A percentile compares a stretch with the other conserved stretches of the same genome.
Conservation (phyloP, 2,329 filamentous ascomycete species). For the Pestalotiopsis sp. region DNA sequence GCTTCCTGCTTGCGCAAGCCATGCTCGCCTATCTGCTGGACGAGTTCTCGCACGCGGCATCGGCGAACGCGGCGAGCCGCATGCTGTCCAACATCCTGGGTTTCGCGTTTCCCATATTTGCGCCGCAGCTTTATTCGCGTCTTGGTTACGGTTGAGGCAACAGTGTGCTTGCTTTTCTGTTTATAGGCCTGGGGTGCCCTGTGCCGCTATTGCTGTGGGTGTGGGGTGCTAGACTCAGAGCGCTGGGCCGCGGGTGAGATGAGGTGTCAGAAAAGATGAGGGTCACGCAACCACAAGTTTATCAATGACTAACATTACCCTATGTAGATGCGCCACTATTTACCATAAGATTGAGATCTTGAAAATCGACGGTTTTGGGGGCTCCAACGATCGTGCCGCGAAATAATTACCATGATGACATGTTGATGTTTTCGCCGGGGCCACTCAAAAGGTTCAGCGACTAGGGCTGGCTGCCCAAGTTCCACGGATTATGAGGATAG, state of each 20-base stretch:
- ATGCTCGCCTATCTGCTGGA: conserved; percentile 4
- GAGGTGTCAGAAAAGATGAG: no score
- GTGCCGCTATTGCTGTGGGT: conserved; percentile 25
- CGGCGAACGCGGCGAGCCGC: conserved; percentile 5
- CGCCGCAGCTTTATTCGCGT: conserved; percentile 37
- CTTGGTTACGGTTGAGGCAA: conserved; percentile 49
- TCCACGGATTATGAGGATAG: no score
- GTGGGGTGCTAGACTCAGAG: conserved; percentile 25
- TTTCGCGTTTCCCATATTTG: conserved; percentile 61
- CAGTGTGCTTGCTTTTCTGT: conserved; percentile 42
- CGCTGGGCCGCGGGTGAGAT: conserved; percentile 12
- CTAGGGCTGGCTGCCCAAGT: no score
- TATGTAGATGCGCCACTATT: no score
- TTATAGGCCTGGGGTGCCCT: conserved; percentile 21
- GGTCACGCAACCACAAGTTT: no score
- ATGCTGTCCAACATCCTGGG: conserved; percentile 42
- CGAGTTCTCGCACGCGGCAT: conserved; percentile 15
- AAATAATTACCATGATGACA: no score
- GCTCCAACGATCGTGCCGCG: no score
- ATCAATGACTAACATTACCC: no score
- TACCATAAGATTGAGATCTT: no score
- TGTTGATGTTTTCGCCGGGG: no score
- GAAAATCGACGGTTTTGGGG: no score
- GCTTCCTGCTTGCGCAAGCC: background rate
- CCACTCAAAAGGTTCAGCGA: no score